Evolutionary conservation across 805 yeast species (phyloP).

Genomic region (Naumovozyma castellii): DNA sequence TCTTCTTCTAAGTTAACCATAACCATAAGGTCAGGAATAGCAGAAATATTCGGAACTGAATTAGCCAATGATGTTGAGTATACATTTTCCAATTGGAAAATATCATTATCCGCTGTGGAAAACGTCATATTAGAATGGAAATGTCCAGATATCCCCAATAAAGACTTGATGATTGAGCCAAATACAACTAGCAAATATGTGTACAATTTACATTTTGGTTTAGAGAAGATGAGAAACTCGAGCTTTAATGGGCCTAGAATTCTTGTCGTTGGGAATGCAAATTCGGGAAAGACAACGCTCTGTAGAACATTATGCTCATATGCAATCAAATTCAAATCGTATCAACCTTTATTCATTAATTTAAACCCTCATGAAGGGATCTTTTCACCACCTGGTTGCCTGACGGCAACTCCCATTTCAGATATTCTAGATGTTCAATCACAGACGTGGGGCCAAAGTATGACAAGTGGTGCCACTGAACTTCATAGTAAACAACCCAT

Average conservation of each 20-base stretch:
- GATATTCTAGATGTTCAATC: constrained; percentile 69
- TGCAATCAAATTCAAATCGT: constrained; percentile 56
- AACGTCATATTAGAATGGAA: constrained; percentile 54
- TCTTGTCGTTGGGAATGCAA: constrained; percentile 61
- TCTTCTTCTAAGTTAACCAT: constrained; percentile 34
- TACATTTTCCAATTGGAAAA: constrained; percentile 43
- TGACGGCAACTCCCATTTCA: constrained; percentile 75
- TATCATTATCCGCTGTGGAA: constrained; percentile 49
- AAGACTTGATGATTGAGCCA: constrained; percentile 38
- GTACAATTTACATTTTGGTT: constrained; percentile 63
- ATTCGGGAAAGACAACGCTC: constrained; percentile 72
- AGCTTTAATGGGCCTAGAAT: constrained; percentile 36
- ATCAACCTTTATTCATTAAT: constrained; percentile 65
- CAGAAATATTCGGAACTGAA: constrained; percentile 91
- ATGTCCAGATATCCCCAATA: constrained; percentile 24
- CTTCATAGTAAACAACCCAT: constrained; percentile 84
- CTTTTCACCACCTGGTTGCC: constrained; percentile 70
- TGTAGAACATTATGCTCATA: constrained; percentile 63
- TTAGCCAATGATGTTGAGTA: constrained; percentile 63
- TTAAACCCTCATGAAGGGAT: constrained; percentile 67
- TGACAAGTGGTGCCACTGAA: constrained; percentile 64
- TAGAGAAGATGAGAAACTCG: constrained; percentile 45
- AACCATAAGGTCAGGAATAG: constrained; percentile 51
- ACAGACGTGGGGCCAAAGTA: constrained; percentile 66
- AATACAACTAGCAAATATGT: constrained; percentile 66